These are phyloP conservation scores for Penicillium silybi DNA, from an alignment of 495 filamentous ascomycete genomes.

Conservation along the genomic window DNA sequence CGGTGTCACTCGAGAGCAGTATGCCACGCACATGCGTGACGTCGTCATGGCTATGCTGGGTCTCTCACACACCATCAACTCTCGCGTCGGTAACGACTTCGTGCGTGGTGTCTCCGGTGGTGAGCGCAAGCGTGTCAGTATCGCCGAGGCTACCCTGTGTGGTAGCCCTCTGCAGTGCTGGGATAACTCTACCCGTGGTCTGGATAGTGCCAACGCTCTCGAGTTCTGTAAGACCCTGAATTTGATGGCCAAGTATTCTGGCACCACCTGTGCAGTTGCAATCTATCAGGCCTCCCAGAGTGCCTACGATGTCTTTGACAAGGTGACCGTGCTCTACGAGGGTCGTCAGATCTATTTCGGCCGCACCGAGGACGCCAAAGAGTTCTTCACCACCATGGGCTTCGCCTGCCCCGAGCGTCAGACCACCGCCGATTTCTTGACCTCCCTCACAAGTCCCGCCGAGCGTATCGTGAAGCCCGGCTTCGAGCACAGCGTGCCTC, in stretches of 20 bases:
- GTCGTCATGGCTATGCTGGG: slow-evolving; percentile 59
- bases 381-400: slow-evolving; percentile 65
- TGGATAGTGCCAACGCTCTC: slow-evolving; percentile 75
- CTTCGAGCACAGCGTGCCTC: slow-evolving; percentile 61
- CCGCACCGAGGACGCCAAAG: slow-evolving; percentile 52
- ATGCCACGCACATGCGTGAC: slow-evolving; percentile 40
- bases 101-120: slow-evolving; percentile 76
- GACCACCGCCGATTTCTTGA: slow-evolving; percentile 74
- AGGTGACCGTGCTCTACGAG: slow-evolving; percentile 55
- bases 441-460: slow-evolving; percentile 64
- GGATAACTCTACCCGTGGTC: slow-evolving; percentile 79
- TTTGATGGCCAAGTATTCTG: slow-evolving; percentile 63
- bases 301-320: slow-evolving; percentile 65
- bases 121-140: slow-evolving; percentile 65
- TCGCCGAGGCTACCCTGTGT: slow-evolving; percentile 53
- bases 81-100: slow-evolving; percentile 62
- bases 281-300: slow-evolving; percentile 78
- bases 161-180: slow-evolving; percentile 66
- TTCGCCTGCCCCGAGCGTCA: slow-evolving; percentile 59
- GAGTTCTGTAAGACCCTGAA: slow-evolving; percentile 64
- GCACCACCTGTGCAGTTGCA: slow-evolving; percentile 68
- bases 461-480: slow-evolving; percentile 64
- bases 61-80: slow-evolving; percentile 45
- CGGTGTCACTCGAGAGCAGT: slow-evolving; percentile 38
- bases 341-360: slow-evolving; percentile 68